Base-by-base conservation (phyloP, 441 rosid species). In the Gossypium lobatum region DNA sequence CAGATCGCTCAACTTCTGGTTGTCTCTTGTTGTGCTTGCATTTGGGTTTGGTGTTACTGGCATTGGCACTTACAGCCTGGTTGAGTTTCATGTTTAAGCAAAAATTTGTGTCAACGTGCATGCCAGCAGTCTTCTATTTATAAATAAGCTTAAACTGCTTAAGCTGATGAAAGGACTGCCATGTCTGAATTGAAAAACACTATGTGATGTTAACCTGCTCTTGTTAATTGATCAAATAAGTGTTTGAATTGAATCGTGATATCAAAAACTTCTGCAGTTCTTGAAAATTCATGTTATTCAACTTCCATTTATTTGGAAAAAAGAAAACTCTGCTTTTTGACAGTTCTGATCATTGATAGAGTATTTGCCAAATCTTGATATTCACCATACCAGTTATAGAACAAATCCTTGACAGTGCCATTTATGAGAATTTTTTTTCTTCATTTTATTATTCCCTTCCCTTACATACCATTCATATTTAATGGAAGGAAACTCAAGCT, bases 131-230 rank as follows among this genome's bases (percentile, higher is more conserved):
- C 48, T 9, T 63, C 50, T 34, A 20, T 37, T 16, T 2, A 34
- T 37, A 9, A 63, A 63, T 63, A 63, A 16, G 67, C 67, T 63
- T 63, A 61, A 28, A 31, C 66, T 62, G 66, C 13, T 6, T 55
- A 57, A 57, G 62, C 28, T 57, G 62, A 57, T 53, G 21, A 17
- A 6, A 53, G 58, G 64, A 60, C n/a, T 13, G 39, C 9, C 8
- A 60, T 37, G 67, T 37, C 8, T 16, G 48, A 63, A 37, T 34
- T 17, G 31, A 10, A 17, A 42, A 59, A 25, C 31, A 9, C 50
- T 1, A 16, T 62, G 21, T 34, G 10, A 17, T 14, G 39, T 14
- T 26, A 60, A 26, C 37, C 3, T 63, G 8, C 21, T 7, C 46
- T 16, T 62, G 34, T 31, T 31, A 61, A n/a, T 31, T 61, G 45